Conservation (phyloP, 192 early-diverging fungal species). For the Podila clonocystis region DNA sequence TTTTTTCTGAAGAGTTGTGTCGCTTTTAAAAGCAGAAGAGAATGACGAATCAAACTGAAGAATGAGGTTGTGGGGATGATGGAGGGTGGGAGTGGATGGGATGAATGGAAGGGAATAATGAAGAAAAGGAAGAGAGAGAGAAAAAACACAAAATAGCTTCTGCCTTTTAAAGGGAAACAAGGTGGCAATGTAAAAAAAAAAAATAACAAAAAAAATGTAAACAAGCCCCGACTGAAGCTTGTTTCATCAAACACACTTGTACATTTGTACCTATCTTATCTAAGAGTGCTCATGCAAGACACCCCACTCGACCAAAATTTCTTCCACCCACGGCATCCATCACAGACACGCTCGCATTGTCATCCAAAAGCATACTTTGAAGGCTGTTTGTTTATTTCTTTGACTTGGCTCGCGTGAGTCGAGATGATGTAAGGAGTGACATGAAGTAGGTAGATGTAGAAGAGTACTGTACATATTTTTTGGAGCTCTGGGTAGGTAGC, state of each 20-base stretch:
- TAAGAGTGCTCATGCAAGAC: background rate
- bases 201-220: conserved; percentile 4
- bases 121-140: background rate
- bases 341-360: no score
- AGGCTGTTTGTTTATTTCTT: no score
- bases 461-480: no score
- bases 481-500: no score
- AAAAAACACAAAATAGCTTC: background rate
- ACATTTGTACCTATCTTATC: background rate
- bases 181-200: conserved; percentile 16
- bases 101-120: background rate
- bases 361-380: no score
- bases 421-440: no score
- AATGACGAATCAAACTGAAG: background rate
- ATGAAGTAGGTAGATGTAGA: no score
- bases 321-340: no score
- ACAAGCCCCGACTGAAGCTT: conserved; percentile 1
- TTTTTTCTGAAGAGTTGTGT: conserved; percentile 8
- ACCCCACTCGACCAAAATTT: no score
- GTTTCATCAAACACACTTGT: background rate
- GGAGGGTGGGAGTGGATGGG: background rate
- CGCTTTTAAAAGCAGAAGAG: background rate
- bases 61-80: background rate
- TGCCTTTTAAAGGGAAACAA: conserved; percentile 3
- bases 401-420: no score